Evolutionary conservation across 345 rosid species (phyloP).

Genomic region (Cardamine occulta): DNA sequence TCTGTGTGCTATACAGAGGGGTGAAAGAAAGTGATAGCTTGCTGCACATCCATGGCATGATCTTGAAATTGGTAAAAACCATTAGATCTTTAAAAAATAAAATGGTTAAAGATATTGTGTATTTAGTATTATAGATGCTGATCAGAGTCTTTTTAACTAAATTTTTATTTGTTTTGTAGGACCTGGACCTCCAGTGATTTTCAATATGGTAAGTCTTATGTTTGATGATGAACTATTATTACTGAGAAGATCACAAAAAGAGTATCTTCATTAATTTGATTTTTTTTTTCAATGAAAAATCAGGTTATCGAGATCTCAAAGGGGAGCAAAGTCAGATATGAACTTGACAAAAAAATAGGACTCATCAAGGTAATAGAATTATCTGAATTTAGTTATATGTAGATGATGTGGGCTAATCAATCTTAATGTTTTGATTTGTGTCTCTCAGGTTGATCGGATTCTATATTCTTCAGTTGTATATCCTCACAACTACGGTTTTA

Average conservation of each 20-base stretch:
- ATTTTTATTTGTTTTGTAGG: conserved; percentile 46
- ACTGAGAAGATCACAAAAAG: no score
- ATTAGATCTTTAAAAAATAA: no score
- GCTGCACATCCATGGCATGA: no score
- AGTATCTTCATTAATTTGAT: no score
- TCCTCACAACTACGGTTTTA: conserved; percentile 98
- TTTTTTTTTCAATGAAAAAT: no score
- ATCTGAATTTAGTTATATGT: neutral
- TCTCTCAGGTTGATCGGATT: conserved; percentile 79
- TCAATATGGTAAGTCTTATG: conserved; percentile 64
- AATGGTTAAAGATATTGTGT: no score
- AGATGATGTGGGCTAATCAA: neutral
- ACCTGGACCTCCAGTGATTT: conserved; percentile 90
- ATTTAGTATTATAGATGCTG: neutral
- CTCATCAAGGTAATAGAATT: conserved; percentile 73
- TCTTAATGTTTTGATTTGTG: neutral
- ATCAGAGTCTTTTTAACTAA: conserved; percentile 19
- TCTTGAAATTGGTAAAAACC: no score
- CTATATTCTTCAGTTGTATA: conserved; percentile 98
- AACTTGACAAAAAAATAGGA: conserved; percentile 94
- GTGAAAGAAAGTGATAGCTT: no score
- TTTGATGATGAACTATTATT: neutral
- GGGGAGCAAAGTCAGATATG: conserved; percentile 97
- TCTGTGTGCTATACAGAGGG: no score
- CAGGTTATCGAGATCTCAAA: conserved; percentile 95